phyloP scores from a whole-genome alignment of 1,284 basidiomycete genomes.

The Xerocomus nothofagi region DNA sequence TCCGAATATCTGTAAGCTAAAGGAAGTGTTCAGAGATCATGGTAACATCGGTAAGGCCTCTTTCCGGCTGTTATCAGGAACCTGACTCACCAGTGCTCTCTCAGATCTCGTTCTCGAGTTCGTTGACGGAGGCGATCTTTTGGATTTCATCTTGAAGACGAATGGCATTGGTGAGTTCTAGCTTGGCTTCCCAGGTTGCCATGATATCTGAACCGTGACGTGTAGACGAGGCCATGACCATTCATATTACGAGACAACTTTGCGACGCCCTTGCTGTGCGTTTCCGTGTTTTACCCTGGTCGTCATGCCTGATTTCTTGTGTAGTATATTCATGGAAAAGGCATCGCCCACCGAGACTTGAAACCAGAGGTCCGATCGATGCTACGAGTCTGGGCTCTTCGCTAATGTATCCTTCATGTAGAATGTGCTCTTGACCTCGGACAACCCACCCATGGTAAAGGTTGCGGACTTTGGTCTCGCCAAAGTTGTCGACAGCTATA shows the following conservation, averaged over 20 bases:
- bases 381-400: neutral
- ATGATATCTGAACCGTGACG: conserved; percentile 3
- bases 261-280: conserved; percentile 69
- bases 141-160: conserved; percentile 70
- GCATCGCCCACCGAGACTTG: conserved; percentile 86
- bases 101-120: conserved; percentile 77
- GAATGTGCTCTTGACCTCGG: conserved; percentile 74
- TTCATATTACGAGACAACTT: conserved; percentile 71
- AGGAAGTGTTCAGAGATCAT: conserved; percentile 74
- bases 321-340: conserved; percentile 73
- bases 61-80: neutral
- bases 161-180: conserved; percentile 57
- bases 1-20: conserved; percentile 78
- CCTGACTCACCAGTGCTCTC: neutral
- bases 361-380: conserved; percentile 72
- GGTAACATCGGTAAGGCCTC: conserved; percentile 62
- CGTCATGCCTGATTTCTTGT: conserved; percentile 5
- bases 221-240: conserved; percentile 55
- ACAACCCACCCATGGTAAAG: conserved; percentile 67
- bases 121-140: conserved; percentile 85
- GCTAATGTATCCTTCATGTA: conserved; percentile 25
- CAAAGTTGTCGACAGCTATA: conserved; percentile 77
- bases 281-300: conserved; percentile 1
- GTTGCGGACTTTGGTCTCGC: conserved; percentile 94
- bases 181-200: conserved; percentile 1